A percentile compares a stretch with the other conserved stretches of the same genome.
Conservation (phyloP, 352 stramenopile genomes). For the Phytophthora tentaculata region DNA sequence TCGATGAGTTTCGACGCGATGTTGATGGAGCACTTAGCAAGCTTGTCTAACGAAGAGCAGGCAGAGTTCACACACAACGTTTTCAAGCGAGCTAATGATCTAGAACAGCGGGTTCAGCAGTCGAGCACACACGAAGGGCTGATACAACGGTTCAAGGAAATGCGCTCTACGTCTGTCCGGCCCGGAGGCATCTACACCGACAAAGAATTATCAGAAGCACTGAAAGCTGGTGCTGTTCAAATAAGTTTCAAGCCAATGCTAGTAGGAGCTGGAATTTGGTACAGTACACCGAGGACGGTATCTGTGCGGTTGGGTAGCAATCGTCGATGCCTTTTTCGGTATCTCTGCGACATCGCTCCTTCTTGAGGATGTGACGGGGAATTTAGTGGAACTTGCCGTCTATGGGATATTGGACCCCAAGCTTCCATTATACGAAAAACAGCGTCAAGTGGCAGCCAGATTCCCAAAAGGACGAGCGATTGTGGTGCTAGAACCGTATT, state of each 20-base stretch:
- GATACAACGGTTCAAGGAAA: neutral
- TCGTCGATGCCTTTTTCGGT: conserved; percentile 38
- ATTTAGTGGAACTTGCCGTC: conserved; percentile 33
- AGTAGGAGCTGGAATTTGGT: conserved; percentile 6
- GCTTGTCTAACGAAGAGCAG: neutral
- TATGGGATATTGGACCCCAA: conserved; percentile 32
- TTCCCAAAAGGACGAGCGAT: conserved; percentile 36
- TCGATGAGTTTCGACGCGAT: neutral
- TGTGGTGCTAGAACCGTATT: conserved; percentile 35
- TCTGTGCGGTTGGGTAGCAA: conserved; percentile 35
- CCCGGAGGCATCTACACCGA: neutral
- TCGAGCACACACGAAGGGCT: neutral
- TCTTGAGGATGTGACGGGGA: conserved; percentile 36
- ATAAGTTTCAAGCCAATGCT: neutral
- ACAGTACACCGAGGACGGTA: conserved; percentile 37
- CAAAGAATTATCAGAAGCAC: neutral
- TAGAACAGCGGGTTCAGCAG: neutral
- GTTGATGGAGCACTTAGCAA: neutral
- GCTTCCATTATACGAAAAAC: conserved; percentile 16
- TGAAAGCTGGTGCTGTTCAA: neutral
- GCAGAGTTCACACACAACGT: neutral
- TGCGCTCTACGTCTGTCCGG: neutral
- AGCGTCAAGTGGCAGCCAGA: conserved; percentile 6
- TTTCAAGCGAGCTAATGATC: neutral
- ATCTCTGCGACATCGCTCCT: conserved; percentile 25